Percentiles rank a stretch among this genome's conserved stretches.
Conservation (phyloP, 352 stramenopile genomes). For the Pythium phragmiticola region DNA sequence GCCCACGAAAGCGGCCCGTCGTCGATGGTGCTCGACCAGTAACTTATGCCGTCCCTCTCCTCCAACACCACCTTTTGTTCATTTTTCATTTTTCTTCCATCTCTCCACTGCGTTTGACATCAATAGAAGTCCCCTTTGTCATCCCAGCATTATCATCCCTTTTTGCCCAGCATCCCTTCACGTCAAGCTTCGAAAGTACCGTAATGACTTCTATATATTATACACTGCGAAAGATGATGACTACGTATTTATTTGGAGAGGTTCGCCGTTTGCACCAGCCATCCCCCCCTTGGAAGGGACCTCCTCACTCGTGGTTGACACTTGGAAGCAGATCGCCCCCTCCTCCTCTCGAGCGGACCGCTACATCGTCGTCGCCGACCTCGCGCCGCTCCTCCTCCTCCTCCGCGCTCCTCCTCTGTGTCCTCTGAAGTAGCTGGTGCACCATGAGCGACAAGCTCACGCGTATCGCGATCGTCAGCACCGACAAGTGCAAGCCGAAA, state of each 20-base stretch:
- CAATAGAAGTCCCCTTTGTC: not conserved
- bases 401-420: not conserved
- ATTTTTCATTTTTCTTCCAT: not conserved
- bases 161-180: not conserved
- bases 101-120: not conserved
- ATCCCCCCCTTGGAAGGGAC: conserved; percentile 12
- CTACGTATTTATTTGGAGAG: conserved; percentile 10
- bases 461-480: conserved; percentile 98
- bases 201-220: conserved; percentile 2
- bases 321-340: not conserved
- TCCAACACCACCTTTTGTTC: not conserved
- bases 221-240: not conserved
- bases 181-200: conserved; percentile 12
- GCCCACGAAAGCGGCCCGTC: conserved; percentile 51
- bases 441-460: conserved; percentile 92
- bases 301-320: conserved; percentile 6
- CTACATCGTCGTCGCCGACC: not conserved
- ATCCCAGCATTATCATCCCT: not conserved
- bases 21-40: conserved; percentile 88
- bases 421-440: not conserved
- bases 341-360: not conserved
- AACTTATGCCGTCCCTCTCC: conserved; percentile 33
- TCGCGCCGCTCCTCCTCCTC: conserved; percentile 1
- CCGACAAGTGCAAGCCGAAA: conserved; percentile 99
- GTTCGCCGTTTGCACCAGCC: conserved; percentile 31